A percentile compares a stretch with the other conserved stretches of the same genome.
These are phyloP conservation scores for Fusarium sp. DNA, from an alignment of 2,329 filamentous ascomycete genomes.

Conservation along the genomic window DNA sequence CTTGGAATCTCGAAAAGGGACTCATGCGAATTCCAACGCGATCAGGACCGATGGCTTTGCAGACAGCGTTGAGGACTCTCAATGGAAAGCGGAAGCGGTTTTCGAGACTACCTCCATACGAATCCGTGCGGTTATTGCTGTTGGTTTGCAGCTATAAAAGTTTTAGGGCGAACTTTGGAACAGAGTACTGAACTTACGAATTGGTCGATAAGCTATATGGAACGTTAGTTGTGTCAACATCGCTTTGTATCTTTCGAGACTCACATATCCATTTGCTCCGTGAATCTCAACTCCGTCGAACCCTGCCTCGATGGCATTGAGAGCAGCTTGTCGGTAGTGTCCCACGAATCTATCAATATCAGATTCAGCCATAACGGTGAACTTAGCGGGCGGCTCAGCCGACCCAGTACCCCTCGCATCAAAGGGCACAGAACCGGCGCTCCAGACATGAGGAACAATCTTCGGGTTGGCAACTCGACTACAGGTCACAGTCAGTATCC, in stretches of 20 bases:
- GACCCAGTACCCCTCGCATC: slow-evolving; percentile 8
- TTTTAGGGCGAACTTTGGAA: neutral
- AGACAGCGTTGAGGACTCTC: slow-evolving; percentile 60
- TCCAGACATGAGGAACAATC: slow-evolving; percentile 33
- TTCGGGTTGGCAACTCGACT: slow-evolving; percentile 40
- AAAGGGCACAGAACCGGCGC: slow-evolving; percentile 34
- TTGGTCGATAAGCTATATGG: slow-evolving; percentile 59
- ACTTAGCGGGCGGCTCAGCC: slow-evolving; percentile 23
- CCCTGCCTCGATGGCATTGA: slow-evolving; percentile 70
- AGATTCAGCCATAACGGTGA: slow-evolving; percentile 68
- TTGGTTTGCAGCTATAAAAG: slow-evolving; percentile 51
- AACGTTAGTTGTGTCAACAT: slow-evolving; percentile 5
- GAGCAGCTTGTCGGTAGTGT: slow-evolving; percentile 66
- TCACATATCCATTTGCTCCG: slow-evolving; percentile 69
- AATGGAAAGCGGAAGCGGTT: slow-evolving; percentile 64
- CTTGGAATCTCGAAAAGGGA: slow-evolving; percentile 71
- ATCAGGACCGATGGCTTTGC: slow-evolving; percentile 62
- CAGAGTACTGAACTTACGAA: slow-evolving; percentile 56
- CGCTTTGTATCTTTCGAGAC: neutral
- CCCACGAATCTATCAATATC: slow-evolving; percentile 74
- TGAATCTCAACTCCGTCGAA: slow-evolving; percentile 77
- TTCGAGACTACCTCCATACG: slow-evolving; percentile 65
- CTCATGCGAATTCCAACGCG: slow-evolving; percentile 67
- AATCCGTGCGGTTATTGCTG: slow-evolving; percentile 63
- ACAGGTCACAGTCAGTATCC: neutral